A percentile compares a stretch with the other conserved stretches of the same genome.
Conservation (phyloP, 2,329 filamentous ascomycete genomes). For the Claviceps paspali region DNA sequence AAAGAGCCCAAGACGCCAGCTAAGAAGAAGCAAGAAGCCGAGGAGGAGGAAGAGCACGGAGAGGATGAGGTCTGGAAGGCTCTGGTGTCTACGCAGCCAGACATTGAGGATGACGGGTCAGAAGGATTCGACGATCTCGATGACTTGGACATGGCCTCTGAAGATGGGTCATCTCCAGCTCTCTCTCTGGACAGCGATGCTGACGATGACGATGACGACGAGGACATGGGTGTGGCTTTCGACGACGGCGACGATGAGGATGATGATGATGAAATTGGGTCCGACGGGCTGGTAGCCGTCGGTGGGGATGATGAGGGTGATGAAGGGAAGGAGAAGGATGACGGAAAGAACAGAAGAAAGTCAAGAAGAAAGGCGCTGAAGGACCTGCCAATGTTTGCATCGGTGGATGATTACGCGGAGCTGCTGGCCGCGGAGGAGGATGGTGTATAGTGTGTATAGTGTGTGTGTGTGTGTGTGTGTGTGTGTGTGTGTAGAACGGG, state of each 20-base stretch:
- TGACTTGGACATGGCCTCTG: slow-evolving; percentile 32
- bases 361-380: slow-evolving; percentile 73
- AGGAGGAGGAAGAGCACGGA: slow-evolving; percentile 34
- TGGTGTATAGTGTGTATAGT: slow-evolving; percentile 14
- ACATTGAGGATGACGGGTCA: slow-evolving; percentile 35
- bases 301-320: slow-evolving; percentile 23
- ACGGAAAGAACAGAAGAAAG: slow-evolving; percentile 28
- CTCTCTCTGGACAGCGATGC: slow-evolving; percentile 28
- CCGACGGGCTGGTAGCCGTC: slow-evolving; percentile 23
- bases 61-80: slow-evolving; percentile 88
- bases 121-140: slow-evolving; percentile 35
- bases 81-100: slow-evolving; percentile 65
- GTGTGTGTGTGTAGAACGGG: too few species aligned
- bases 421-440: slow-evolving; percentile 61
- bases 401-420: slow-evolving; percentile 82
- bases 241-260: slow-evolving; percentile 24
- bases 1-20: slow-evolving; percentile 38
- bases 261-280: slow-evolving; percentile 27
- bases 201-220: slow-evolving; percentile 29
- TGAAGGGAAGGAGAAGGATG: slow-evolving; percentile 46
- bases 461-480: too few species aligned
- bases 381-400: slow-evolving; percentile 82
- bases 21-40: slow-evolving; percentile 37
- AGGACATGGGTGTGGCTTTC: too few species aligned
- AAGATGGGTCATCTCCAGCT: slow-evolving; percentile 25